Evolutionary conservation across 306 rosid species (phyloP).

Genomic region (Arachis hypogaea): DNA sequence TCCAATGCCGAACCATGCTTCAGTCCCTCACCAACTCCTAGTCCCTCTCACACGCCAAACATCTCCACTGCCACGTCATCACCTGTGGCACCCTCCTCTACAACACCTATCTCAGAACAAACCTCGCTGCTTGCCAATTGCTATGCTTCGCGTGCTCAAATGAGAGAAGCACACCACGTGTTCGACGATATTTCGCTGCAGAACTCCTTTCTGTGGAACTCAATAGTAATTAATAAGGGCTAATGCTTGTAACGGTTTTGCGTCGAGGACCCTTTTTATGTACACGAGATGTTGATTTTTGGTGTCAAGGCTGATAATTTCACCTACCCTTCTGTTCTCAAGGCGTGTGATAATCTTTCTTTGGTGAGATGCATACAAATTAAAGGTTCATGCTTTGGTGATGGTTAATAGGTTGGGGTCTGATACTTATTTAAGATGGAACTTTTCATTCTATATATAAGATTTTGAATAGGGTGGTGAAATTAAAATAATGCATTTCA

Average conservation of each 20-base stretch:
- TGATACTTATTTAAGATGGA: slow-evolving; percentile 41
- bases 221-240: slow-evolving; percentile 49
- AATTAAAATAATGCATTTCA: background rate
- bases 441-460: background rate
- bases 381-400: slow-evolving; percentile 54
- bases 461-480: background rate
- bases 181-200: slow-evolving; percentile 45
- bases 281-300: slow-evolving; percentile 50
- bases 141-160: slow-evolving; percentile 51
- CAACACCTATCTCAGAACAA: slow-evolving; percentile 54
- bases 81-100: slow-evolving; percentile 46
- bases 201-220: slow-evolving; percentile 57
- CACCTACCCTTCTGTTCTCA: slow-evolving; percentile 63
- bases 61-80: slow-evolving; percentile 53
- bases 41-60: slow-evolving; percentile 44
- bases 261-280: slow-evolving; percentile 41
- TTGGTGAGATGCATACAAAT: slow-evolving; percentile 41
- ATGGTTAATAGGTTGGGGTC: slow-evolving; percentile 51
- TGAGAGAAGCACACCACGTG: slow-evolving; percentile 50
- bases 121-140: slow-evolving; percentile 50
- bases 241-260: slow-evolving; percentile 42
- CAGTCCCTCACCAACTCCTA: slow-evolving; percentile 54
- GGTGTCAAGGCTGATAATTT: slow-evolving; percentile 55
- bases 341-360: slow-evolving; percentile 63
- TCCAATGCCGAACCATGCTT: slow-evolving; percentile 57